A percentile compares a stretch with the other conserved stretches of the same genome.
phyloP scores from a whole-genome alignment of 768 basidiomycete genomes.

The Amanita exitialis region DNA sequence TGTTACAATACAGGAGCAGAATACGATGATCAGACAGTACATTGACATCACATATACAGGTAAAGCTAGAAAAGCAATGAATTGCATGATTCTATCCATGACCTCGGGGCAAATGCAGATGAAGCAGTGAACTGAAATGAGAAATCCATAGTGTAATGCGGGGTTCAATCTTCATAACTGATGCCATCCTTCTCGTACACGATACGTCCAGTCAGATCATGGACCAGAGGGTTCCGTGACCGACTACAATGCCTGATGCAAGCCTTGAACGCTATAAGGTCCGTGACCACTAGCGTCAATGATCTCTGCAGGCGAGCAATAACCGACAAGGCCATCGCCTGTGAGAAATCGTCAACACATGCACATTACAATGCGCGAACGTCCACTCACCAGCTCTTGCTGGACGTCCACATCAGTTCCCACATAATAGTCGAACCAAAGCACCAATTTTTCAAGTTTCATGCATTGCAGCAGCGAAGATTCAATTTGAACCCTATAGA shows the following conservation, averaged over 20 bases:
- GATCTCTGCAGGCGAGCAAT: not conserved
- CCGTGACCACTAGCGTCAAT: not conserved
- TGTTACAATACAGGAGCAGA: too few species aligned
- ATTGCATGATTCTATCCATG: too few species aligned
- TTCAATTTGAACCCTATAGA: not conserved
- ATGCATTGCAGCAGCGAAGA: not conserved
- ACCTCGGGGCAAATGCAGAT: too few species aligned
- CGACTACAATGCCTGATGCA: not conserved
- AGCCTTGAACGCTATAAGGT: not conserved
- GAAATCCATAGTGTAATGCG: too few species aligned
- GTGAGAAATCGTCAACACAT: not conserved
- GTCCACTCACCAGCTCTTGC: not conserved
- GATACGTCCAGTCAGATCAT: not conserved
- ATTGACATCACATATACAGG: too few species aligned
- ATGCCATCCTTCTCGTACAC: not conserved
- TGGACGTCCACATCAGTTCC: not conserved
- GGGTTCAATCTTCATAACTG: too few species aligned
- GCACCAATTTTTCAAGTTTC: not conserved
- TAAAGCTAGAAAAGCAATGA: too few species aligned
- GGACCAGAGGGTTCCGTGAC: not conserved
- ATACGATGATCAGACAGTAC: too few species aligned
- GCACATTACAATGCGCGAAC: not conserved
- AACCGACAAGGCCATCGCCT: not conserved
- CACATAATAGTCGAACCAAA: not conserved
- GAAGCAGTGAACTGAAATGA: too few species aligned